A percentile compares a stretch with the other conserved stretches of the same genome.
Evolutionary conservation across 2,329 filamentous ascomycete species (phyloP).

Genomic region (Fusarium keratoplasticum): DNA sequence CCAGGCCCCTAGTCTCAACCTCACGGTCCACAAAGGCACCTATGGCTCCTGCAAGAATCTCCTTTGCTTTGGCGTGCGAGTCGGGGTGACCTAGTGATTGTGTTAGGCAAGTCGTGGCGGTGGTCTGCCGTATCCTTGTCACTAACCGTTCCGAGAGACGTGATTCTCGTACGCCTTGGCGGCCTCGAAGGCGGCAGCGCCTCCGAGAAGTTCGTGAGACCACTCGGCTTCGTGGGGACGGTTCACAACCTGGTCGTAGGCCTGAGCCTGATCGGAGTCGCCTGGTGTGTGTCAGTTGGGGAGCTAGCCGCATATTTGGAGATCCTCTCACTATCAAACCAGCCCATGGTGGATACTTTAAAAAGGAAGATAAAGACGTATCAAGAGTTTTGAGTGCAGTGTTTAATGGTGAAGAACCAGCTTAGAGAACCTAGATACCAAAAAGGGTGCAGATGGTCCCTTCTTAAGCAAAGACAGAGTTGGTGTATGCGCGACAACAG

Average conservation of each 20-base stretch:
- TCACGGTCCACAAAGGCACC: constrained; percentile 49
- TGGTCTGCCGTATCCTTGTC: background rate
- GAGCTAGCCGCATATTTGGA: background rate
- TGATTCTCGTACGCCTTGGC: constrained; percentile 49
- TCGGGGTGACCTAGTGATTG: constrained; percentile 40
- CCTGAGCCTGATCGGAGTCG: constrained; percentile 37
- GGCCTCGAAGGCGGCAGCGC: constrained; percentile 47
- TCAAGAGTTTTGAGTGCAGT: background rate
- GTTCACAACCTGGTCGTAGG: constrained; percentile 42
- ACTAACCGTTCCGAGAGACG: constrained; percentile 40
- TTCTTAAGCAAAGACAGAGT: background rate
- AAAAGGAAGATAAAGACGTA: background rate
- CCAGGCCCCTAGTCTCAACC: constrained; percentile 46
- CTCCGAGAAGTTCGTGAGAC: constrained; percentile 47
- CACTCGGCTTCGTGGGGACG: constrained; percentile 47
- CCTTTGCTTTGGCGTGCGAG: constrained; percentile 46
- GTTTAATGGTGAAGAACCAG: background rate
- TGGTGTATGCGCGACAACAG: background rate
- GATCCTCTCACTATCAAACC: constrained; percentile 7
- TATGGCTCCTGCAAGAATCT: constrained; percentile 44
- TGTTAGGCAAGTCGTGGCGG: background rate
- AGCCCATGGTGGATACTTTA: constrained; percentile 19
- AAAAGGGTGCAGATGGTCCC: background rate
- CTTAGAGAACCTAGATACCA: background rate
- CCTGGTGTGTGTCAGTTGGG: constrained; percentile 8